Evolutionary conservation across 2,329 filamentous ascomycete species (phyloP).

Genomic region (Penicillium aurantiogriseum): DNA sequence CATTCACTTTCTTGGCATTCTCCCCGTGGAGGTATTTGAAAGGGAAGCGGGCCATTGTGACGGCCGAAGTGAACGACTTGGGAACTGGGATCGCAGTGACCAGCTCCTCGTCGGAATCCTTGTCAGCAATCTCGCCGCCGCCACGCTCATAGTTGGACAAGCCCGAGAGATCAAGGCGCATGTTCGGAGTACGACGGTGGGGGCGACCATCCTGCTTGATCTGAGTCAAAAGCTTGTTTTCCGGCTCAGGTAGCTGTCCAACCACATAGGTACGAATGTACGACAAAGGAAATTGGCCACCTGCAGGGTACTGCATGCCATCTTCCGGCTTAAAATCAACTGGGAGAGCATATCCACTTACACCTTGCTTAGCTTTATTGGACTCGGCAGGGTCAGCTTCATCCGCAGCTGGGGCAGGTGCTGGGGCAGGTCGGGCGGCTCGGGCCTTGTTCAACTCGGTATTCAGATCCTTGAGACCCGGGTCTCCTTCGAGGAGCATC

Average conservation of each 20-base stretch:
- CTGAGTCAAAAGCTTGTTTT: constrained; percentile 1
- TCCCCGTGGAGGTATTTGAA: constrained; percentile 42
- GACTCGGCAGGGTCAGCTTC: neutral
- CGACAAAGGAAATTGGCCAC: neutral
- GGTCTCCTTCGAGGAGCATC: neutral
- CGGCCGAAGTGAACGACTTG: constrained; percentile 41
- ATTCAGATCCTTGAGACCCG: neutral
- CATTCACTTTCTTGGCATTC: constrained; percentile 34
- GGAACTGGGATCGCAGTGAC: neutral
- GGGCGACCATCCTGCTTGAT: neutral
- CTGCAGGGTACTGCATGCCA: neutral
- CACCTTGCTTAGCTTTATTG: neutral
- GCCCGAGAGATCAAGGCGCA: neutral
- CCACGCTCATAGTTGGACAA: neutral
- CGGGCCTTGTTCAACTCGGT: neutral
- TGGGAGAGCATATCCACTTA: constrained; percentile 1
- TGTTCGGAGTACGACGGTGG: neutral
- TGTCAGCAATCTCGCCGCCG: neutral
- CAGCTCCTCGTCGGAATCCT: neutral
- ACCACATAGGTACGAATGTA: constrained; percentile 4
- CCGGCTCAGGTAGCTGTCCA: neutral
- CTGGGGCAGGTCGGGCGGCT: neutral
- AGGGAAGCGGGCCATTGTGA: constrained; percentile 42
- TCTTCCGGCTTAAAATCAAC: neutral
- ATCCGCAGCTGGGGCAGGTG: neutral